Evolutionary conservation across 176 grass and related monocot species (phyloP).

Genomic region (Bonia amplexicaulis): DNA sequence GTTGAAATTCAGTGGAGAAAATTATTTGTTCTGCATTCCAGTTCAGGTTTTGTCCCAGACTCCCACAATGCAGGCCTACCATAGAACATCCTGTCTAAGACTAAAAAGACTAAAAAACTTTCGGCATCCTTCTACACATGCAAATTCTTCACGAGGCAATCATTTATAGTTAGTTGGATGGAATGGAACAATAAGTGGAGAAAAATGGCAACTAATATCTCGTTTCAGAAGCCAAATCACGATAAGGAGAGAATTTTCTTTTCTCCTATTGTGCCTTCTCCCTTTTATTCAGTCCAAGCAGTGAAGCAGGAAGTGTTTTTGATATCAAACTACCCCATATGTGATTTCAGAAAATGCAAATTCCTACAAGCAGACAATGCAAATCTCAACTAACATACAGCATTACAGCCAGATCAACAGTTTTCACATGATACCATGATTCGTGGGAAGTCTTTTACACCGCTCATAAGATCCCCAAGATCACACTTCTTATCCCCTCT

Average conservation of each 20-base stretch:
- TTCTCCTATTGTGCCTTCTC: not conserved
- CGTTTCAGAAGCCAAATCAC: not conserved
- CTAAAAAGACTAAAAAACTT: not conserved
- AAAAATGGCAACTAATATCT: not conserved
- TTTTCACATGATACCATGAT: not conserved
- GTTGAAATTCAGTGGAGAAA: slow-evolving; percentile 13
- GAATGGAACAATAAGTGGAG: not conserved
- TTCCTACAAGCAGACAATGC: not conserved
- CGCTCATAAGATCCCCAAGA: not conserved
- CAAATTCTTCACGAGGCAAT: not conserved
- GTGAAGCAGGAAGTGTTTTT: not conserved
- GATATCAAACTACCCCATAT: not conserved
- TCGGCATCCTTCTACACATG: not conserved
- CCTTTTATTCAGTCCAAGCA: not conserved
- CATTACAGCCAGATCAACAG: not conserved
- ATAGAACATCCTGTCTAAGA: not conserved
- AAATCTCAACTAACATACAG: not conserved
- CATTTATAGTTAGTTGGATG: not conserved
- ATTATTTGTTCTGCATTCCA: not conserved
- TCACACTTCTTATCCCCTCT: not conserved
- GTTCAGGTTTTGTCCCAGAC: not conserved
- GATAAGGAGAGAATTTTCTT: not conserved
- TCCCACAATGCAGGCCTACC: not conserved
- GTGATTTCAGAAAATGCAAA: not conserved
- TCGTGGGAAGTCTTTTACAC: not conserved